Evolutionary conservation across 192 early-diverging fungal species (phyloP).

Genomic region (Diversispora eburnea): DNA sequence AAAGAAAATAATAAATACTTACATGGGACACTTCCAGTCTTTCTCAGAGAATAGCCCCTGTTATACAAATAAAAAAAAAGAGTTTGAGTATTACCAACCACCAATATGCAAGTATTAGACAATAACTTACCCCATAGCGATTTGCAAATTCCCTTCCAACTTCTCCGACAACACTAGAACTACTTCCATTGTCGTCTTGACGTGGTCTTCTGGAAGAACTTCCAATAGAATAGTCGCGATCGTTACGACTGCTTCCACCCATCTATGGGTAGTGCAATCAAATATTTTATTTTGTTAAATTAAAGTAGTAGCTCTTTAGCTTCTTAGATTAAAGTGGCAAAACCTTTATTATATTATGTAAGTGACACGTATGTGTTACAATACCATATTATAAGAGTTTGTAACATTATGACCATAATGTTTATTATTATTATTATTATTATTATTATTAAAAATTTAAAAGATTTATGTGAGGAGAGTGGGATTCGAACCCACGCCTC

Average conservation of each 20-base stretch:
- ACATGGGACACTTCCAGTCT: conserved; percentile 34
- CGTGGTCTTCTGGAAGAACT: neutral
- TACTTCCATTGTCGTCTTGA: conserved; percentile 7
- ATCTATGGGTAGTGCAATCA: neutral
- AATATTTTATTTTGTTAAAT: neutral
- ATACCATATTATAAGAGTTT: neutral
- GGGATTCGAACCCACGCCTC: conserved; percentile 50
- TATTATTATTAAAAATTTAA: neutral
- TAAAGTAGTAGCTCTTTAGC: too few relatives aligned
- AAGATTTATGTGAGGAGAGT: conserved; percentile 33
- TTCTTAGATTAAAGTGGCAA: neutral
- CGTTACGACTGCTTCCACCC: neutral
- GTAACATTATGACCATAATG: neutral
- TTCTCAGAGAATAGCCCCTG: conserved; percentile 35
- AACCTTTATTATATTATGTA: neutral
- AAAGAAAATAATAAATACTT: conserved; percentile 1
- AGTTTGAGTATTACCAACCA: neutral
- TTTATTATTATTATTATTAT: too few relatives aligned
- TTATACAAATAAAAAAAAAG: neutral
- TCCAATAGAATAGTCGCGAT: neutral
- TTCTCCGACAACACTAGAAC: neutral
- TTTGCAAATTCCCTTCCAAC: conserved; percentile 28
- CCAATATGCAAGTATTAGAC: too few relatives aligned
- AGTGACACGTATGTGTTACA: neutral
- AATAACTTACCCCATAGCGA: conserved; percentile 28